phyloP scores from a whole-genome alignment of 2,329 filamentous ascomycete species.

The Apiospora hydei region DNA sequence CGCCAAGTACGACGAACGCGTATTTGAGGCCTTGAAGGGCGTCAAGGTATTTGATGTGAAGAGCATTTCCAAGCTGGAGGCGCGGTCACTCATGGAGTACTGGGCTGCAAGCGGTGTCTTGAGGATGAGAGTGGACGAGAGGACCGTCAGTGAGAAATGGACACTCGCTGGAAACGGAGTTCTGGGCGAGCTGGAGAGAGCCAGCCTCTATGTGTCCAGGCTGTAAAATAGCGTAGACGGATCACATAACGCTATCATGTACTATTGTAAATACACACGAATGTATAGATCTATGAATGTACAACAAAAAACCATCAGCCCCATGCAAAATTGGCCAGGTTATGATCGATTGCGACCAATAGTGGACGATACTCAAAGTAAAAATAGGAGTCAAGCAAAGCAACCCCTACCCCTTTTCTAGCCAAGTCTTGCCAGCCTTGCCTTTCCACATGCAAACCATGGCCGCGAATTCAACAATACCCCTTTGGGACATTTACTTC shows the following conservation, averaged over 20 bases:
- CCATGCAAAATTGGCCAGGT: neutral
- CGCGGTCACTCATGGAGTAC: slow-evolving; percentile 86
- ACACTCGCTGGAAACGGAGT: slow-evolving; percentile 80
- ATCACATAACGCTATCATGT: slow-evolving; percentile 5
- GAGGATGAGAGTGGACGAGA: slow-evolving; percentile 73
- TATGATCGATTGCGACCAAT: too few relatives aligned
- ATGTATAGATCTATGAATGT: slow-evolving; percentile 19
- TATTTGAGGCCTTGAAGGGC: slow-evolving; percentile 59
- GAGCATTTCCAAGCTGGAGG: slow-evolving; percentile 77
- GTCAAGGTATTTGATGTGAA: slow-evolving; percentile 64
- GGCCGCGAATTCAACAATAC: neutral
- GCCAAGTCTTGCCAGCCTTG: neutral
- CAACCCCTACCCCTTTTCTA: neutral
- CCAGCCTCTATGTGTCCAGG: slow-evolving; percentile 48
- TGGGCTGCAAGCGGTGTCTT: slow-evolving; percentile 88
- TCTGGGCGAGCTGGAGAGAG: slow-evolving; percentile 82
- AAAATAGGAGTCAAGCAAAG: neutral
- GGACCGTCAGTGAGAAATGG: slow-evolving; percentile 82
- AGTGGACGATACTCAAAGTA: too few relatives aligned
- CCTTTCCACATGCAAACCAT: too few relatives aligned
- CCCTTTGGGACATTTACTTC: neutral
- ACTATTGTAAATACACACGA: slow-evolving; percentile 21
- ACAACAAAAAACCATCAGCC: neutral
- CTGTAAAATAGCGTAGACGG: slow-evolving; percentile 19
- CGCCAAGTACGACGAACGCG: slow-evolving; percentile 63